Evolutionary conservation across 2,329 filamentous ascomycete species (phyloP), one percentile per base, ranked within the genome.

Genomic region (Periconia digitata): DNA sequence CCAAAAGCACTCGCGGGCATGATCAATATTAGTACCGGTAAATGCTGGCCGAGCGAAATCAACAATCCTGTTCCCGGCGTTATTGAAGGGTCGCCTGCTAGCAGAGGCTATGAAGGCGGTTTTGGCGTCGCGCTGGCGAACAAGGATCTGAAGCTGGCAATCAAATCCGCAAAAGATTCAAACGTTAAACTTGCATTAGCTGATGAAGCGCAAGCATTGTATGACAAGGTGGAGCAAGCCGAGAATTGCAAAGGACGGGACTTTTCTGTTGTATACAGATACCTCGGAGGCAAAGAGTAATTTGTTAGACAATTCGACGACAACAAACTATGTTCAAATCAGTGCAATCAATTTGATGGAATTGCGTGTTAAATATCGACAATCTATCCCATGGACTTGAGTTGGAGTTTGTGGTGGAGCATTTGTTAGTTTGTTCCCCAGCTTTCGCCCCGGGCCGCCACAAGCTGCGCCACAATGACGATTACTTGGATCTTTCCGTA

Each of bases 31-130:
- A 94, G 90, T 60, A 96, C 92, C 0, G 94, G 94, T n/a, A 84
- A 81, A 56, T 97, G 92, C 79, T 99, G 94, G 94, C 91, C 92
- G 1, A 94, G 87, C 62, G 92, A 96, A 74, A 78, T 95, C 53
- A 99, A 99, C 74, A 97, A 97, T 67, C 94, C 94, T 0, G 91
- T 97, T 3, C 85, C 85, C 10, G 92, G 91, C 13, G 91, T 96
- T 0, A 80, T 92, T 18, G 84, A 86, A 51, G 83, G 80, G 0
- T 83, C 90, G 2, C 91, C 92, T 0, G 87, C 91, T 0, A 82
- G 79, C 46, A 79, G 87, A 47, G 91, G 87, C 45, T 99, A 79
- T 48, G 72, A 75, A 18, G 76, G 76, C 17, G 77, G 77, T 0
- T 79, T 79, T 53, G 76, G 77, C 3, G 71, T 77, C n/a, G 64